These are phyloP conservation scores for Pseudocercospora cruenta DNA, from an alignment of 2,329 filamentous ascomycete genomes.

Conservation along the genomic window DNA sequence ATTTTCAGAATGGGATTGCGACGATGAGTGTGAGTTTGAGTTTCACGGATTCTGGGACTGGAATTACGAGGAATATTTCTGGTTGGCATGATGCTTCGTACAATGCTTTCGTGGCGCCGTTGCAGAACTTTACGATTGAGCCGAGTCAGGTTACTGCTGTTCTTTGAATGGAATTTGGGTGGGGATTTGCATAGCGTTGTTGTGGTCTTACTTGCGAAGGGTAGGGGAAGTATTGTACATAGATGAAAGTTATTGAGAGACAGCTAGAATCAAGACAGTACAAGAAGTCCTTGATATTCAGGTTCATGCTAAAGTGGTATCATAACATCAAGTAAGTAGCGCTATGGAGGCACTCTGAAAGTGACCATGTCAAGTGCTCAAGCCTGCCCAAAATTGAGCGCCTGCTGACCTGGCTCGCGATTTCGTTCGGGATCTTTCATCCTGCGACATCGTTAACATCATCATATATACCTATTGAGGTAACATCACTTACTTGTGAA, in stretches of 20 bases:
- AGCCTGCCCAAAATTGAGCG: conserved; percentile 14
- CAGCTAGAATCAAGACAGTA: no score
- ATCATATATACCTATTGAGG: no score
- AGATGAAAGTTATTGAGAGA: no score
- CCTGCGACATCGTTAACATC: conserved; percentile 14
- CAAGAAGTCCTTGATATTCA: no score
- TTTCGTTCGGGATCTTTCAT: conserved; percentile 35
- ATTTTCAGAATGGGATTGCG: conserved; percentile 1
- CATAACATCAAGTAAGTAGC: neutral
- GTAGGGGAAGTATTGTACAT: no score
- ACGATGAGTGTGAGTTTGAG: conserved; percentile 17
- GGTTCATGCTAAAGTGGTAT: no score
- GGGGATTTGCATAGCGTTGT: neutral
- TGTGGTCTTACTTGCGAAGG: no score
- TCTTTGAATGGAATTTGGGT: neutral
- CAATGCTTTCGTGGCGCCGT: conserved; percentile 19
- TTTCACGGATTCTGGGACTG: conserved; percentile 11
- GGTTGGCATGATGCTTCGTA: conserved; percentile 15
- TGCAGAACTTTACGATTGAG: conserved; percentile 13
- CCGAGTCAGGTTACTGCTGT: neutral
- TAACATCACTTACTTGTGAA: conserved; percentile 61
- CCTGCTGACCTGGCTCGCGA: conserved; percentile 15
- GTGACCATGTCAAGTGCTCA: neutral
- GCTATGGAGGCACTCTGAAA: neutral
- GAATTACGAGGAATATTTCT: conserved; percentile 15